Conservation (phyloP, 139 green algal genomes). For the Mesotaenium endlicherianum region DNA sequence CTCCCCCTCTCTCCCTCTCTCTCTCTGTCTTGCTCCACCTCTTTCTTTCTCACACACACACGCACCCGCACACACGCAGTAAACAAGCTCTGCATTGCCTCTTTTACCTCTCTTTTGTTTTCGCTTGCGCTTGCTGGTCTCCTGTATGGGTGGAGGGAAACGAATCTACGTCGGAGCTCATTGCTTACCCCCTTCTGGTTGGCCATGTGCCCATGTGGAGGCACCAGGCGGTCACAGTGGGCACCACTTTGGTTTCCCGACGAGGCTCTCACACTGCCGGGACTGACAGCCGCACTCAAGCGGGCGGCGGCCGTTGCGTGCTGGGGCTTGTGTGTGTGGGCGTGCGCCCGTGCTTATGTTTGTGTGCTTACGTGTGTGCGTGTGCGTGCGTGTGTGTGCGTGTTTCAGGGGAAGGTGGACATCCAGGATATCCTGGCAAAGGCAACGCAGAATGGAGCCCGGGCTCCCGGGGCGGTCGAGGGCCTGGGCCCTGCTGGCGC, state of each 20-base stretch:
- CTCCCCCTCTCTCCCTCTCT: background rate
- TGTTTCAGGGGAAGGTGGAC: background rate
- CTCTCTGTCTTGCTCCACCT: background rate
- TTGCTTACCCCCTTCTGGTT: no score
- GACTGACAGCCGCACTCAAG: background rate
- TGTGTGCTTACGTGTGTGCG: background rate
- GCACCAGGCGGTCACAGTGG: no score
- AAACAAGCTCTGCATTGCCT: background rate
- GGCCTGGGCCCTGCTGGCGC: background rate
- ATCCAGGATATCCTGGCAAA: background rate
- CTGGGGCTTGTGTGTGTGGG: background rate
- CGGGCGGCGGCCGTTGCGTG: background rate
- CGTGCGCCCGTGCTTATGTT: background rate
- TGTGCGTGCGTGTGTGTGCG: background rate
- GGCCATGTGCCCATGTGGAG: no score
- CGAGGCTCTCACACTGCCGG: no score
- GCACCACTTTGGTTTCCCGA: no score
- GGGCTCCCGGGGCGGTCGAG: background rate
- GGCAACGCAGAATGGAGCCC: background rate
- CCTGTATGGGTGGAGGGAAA: background rate
- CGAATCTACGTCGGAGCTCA: no score
- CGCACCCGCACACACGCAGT: no score
- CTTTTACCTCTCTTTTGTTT: background rate
- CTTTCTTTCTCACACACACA: background rate
- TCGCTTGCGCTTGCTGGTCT: background rate